Conservation (phyloP, 768 basidiomycete species). For the Fomitopsis pulvina region DNA sequence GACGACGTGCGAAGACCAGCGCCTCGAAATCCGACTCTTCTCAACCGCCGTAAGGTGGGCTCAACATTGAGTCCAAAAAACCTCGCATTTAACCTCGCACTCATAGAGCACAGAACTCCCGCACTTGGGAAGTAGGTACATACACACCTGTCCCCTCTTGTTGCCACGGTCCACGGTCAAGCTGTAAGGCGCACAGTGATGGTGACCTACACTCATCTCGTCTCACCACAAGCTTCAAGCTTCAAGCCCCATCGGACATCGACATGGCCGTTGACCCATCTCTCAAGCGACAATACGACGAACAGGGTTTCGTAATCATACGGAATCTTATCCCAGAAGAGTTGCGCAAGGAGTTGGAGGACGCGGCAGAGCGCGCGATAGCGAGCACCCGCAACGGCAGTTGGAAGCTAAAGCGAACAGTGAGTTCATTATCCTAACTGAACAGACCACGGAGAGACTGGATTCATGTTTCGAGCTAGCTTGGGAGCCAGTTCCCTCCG, state of each 20-base stretch:
- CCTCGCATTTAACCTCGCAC: no score
- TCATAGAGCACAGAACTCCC: no score
- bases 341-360: slow-evolving; percentile 33
- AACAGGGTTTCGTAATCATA: slow-evolving; percentile 61
- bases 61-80: no score
- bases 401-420: slow-evolving; percentile 64
- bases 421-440: background rate
- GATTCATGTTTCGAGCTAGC: background rate
- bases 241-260: background rate
- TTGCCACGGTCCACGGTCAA: no score
- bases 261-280: background rate
- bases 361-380: slow-evolving; percentile 46
- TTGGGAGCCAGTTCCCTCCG: slow-evolving; percentile 77
- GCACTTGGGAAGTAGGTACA: no score
- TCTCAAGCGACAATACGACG: slow-evolving; percentile 49
- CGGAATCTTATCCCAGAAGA: slow-evolving; percentile 42
- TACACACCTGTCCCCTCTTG: no score
- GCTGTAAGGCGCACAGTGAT: no score
- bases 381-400: slow-evolving; percentile 47
- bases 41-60: no score
- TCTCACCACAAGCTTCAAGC: no score
- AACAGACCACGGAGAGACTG: background rate
- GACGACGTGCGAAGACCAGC: no score
- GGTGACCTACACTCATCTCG: no score
- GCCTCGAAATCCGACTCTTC: no score